Evolutionary conservation across 495 filamentous ascomycete genomes (phyloP).

Genomic region (Thermothielavioides terrestris): DNA sequence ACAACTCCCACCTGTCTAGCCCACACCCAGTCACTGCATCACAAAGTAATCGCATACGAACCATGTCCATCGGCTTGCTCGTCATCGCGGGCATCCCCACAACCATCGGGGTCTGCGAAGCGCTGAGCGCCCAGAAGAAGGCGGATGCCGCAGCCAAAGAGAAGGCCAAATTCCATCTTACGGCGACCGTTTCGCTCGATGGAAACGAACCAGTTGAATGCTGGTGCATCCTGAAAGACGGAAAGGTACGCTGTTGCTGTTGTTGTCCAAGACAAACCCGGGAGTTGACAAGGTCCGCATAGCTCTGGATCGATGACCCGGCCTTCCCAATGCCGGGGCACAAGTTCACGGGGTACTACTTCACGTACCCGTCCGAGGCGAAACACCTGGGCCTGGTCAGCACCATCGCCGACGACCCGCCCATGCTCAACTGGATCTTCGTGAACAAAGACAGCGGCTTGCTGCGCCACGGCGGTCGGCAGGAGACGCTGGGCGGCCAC

Average conservation of each 20-base stretch:
- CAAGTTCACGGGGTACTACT: constrained; percentile 53
- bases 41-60: neutral
- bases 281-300: neutral
- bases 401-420: constrained; percentile 49
- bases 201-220: constrained; percentile 29
- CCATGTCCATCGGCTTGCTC: constrained; percentile 40
- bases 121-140: constrained; percentile 44
- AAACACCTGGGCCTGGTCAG: constrained; percentile 50
- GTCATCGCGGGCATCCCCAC: constrained; percentile 41
- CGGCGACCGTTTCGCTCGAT: constrained; percentile 37
- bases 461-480: constrained; percentile 45
- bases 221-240: constrained; percentile 35
- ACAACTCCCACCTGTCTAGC: neutral
- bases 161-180: constrained; percentile 43
- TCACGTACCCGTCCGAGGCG: constrained; percentile 49
- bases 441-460: constrained; percentile 48
- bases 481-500: constrained; percentile 38
- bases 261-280: neutral
- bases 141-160: constrained; percentile 40
- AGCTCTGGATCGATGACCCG: constrained; percentile 43
- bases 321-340: constrained; percentile 37
- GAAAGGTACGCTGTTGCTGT: constrained; percentile 28
- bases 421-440: constrained; percentile 58
- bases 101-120: constrained; percentile 42
- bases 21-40: neutral